These are phyloP conservation scores for Alternaria sp. DNA, from an alignment of 2,329 filamentous ascomycete genomes.

Conservation along the genomic window DNA sequence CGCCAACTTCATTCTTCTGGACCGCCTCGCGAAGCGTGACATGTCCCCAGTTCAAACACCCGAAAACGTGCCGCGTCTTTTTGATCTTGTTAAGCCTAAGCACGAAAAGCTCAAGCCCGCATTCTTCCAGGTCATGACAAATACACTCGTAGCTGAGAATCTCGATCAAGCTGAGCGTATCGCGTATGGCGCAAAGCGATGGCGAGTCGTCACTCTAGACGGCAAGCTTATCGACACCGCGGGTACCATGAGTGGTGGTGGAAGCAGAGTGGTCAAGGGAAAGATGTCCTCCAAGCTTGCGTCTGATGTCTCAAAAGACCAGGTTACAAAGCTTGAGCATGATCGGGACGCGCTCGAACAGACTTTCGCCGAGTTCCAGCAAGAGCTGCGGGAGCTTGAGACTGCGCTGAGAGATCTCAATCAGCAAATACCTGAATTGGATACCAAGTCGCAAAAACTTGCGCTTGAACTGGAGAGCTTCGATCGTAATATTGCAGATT, in stretches of 20 bases:
- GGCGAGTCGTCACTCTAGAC: slow-evolving; percentile 95
- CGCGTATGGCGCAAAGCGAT: slow-evolving; percentile 90
- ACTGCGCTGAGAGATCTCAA: slow-evolving; percentile 74
- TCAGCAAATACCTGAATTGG: slow-evolving; percentile 81
- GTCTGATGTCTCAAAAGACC: slow-evolving; percentile 86
- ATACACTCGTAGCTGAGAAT: slow-evolving; percentile 92
- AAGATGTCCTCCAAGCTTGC: slow-evolving; percentile 96
- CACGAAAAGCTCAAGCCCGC: slow-evolving; percentile 86
- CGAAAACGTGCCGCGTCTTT: slow-evolving; percentile 89
- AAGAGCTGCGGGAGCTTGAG: slow-evolving; percentile 84
- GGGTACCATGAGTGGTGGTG: slow-evolving; percentile 98
- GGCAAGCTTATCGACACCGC: slow-evolving; percentile 98
- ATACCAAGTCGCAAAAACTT: slow-evolving; percentile 92
- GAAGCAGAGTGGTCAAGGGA: slow-evolving; percentile 86
- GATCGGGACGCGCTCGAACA: slow-evolving; percentile 87
- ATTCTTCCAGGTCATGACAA: slow-evolving; percentile 94
- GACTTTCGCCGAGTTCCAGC: slow-evolving; percentile 84
- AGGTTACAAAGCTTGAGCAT: slow-evolving; percentile 84
- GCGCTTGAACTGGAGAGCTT: slow-evolving; percentile 87
- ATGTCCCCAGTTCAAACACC: slow-evolving; percentile 84
- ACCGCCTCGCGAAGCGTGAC: slow-evolving; percentile 82
- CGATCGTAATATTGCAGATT: slow-evolving; percentile 83
- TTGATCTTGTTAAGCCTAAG: slow-evolving; percentile 90
- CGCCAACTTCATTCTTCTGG: slow-evolving; percentile 95
- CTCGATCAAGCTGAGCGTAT: slow-evolving; percentile 97